Percentiles rank a stretch among this genome's conserved stretches.
Conservation (phyloP, 139 green algal species). For the Eudorina sp. region DNA sequence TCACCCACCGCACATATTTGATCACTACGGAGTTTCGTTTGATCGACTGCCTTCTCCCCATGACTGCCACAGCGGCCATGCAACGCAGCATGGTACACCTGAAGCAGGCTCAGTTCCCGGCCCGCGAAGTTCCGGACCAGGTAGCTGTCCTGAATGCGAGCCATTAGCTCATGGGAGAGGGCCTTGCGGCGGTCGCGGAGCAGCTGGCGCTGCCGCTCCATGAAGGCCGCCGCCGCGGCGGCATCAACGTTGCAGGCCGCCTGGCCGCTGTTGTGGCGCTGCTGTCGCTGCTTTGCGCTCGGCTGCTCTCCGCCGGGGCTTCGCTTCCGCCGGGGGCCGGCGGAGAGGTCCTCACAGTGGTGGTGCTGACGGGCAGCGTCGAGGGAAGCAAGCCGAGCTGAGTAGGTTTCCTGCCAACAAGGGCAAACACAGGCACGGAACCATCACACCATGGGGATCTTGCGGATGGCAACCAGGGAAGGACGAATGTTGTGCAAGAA, state of each 20-base stretch:
- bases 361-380: background rate
- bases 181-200: constrained; percentile 42
- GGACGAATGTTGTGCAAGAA: background rate
- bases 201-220: constrained; percentile 45
- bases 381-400: background rate
- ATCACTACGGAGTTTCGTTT: no score
- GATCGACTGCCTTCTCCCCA: background rate
- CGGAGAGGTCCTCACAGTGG: background rate
- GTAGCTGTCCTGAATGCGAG: constrained; percentile 52
- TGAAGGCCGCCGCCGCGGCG: background rate
- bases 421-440: no score
- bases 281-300: no score
- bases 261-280: no score
- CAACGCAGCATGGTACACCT: constrained; percentile 36
- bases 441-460: background rate
- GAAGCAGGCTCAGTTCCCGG: constrained; percentile 14
- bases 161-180: constrained; percentile 54
- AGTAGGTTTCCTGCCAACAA: background rate
- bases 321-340: background rate
- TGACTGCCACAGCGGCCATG: background rate
- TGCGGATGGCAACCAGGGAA: background rate
- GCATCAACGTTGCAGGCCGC: background rate
- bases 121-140: background rate
- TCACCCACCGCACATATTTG: no score
- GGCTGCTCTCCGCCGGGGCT: background rate